These are phyloP conservation scores for Schoenoplectus tabernaemontani DNA, from an alignment of 202 grass and related monocot species.

Conservation along the genomic window DNA sequence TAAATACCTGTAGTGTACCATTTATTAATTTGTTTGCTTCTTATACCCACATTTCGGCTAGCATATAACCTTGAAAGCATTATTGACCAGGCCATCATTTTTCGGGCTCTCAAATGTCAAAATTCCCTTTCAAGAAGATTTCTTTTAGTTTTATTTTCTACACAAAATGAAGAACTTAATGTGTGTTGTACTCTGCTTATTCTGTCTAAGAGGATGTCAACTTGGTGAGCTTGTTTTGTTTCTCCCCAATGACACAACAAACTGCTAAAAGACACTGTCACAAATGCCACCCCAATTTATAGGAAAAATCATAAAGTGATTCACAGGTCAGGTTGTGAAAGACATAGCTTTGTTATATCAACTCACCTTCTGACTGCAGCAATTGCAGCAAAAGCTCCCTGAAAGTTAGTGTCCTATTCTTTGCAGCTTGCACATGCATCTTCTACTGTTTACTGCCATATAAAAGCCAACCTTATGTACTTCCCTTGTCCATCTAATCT, in stretches of 20 bases:
- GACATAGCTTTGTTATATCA: conserved; percentile 21
- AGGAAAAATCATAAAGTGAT: conserved; percentile 23
- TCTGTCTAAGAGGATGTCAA: background rate
- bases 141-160: background rate
- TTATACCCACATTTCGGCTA: no score
- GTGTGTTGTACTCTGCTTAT: background rate
- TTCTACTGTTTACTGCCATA: conserved; percentile 20
- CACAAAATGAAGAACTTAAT: background rate
- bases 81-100: background rate
- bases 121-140: background rate
- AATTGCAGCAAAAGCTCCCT: background rate
- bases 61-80: background rate
- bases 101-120: background rate
- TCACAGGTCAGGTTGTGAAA: conserved; percentile 28
- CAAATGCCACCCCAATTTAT: conserved; percentile 21
- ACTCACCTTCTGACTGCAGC: conserved; percentile 19
- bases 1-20: background rate
- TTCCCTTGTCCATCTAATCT: conserved; percentile 15
- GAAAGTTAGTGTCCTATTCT: conserved; percentile 9
- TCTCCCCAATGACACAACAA: conserved; percentile 11
- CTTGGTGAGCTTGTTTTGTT: background rate
- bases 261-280: conserved; percentile 23
- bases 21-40: background rate
- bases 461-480: conserved; percentile 14
- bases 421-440: conserved; percentile 21